Evolutionary conservation across 2,329 filamentous ascomycete genomes (phyloP), one percentile per base, ranked within the genome.

Genomic region (Pseudogymnoascus sp.): DNA sequence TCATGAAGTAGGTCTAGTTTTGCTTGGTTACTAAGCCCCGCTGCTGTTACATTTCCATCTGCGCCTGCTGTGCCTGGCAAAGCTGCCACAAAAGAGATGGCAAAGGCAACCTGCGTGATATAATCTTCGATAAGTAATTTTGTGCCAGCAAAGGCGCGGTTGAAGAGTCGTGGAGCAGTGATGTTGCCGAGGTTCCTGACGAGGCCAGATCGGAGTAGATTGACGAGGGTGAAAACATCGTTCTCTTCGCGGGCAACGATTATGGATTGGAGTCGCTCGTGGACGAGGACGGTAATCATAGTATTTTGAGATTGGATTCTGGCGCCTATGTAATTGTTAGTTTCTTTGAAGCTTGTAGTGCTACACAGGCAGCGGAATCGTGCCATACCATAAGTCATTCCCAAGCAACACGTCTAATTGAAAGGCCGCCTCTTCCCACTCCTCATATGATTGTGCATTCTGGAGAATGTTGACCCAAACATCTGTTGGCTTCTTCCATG

Each of bases 91-190:
- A 93, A 88, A 65, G 90, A 84, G 61, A 96, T 85, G 1, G 90
- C 88, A 63, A 89, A 84, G n/a, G 89, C 89, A 37, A 96, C 88
- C 71, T 93, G 87, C 0, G 88, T 87, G 65, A 96, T 88, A 71
- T 97, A 97, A 74, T 96, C 90, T 71, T 96, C 92, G 65, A 97
- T 96, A 58, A 96, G 78, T 61, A 90, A 84, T 73, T 97, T 97
- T 0, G 93, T 96, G 14, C 93, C 93, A 1, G 89, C 88, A 72
- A 95, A 95, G 11, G 91, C 89, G 63, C 88, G 84, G 69, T 93
- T 93, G 77, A 92, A 97, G 1, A 97, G 80, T 66, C 87, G 87
- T 1, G 90, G 86, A 1, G 88, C 84, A 0, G 90, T 91, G 69
- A 97, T 96, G 72, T 96, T 96, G 63, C 91, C 93, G n/a, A 96